Base-by-base conservation (phyloP, 352 stramenopile genomes). In the Globisporangium abappressorium region DNA sequence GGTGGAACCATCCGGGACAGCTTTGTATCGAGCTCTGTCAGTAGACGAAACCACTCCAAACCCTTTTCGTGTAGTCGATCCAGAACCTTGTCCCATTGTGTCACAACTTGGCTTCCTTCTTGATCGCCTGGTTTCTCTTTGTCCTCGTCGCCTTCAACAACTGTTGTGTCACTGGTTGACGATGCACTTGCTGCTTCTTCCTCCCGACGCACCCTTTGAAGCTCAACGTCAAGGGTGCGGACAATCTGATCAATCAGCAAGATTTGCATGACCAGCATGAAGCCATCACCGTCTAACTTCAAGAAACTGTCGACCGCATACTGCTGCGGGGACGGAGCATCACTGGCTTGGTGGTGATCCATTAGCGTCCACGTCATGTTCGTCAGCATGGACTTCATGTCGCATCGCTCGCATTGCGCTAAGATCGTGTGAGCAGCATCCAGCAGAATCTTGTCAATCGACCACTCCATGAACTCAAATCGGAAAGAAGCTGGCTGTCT, bases 381-480 rank as follows among this genome's bases (percentile, higher is more conserved):
- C 15, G 69, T 84, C 43, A 76, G n/a, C 84, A 95, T 92, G 0
- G 87, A 90, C 14, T 68, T 70, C 75, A 93, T 82, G 66, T 95
- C 86, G 56, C 83, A 93, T 3, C 85, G 83, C 59, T 88, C 79
- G 46, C 76, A 74, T 59, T 95, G 87, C 2, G 67, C 68, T 47
- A 87, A 61, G n/a, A 90, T 92, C 14, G 80, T 84, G 46, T 91
- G 69, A 8, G 91, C 79, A 5, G 83, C 79, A 59, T 95, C 84
- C 57, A 84, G 76, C 58, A 92, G 66, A 36, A 82, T 67, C 2
- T 81, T 80, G 70, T 95, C 85, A 26, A 92, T 87, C 33, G 84
- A 78, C 87, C 89, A 94, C 69, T 96, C 89, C 9, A 87, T 77
- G 30, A 93, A 96, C 62, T 95, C 89, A 60, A 96, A 92, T 22